Conservation (phyloP, 2,329 filamentous ascomycete species). For the Colletotrichum sp. region DNA sequence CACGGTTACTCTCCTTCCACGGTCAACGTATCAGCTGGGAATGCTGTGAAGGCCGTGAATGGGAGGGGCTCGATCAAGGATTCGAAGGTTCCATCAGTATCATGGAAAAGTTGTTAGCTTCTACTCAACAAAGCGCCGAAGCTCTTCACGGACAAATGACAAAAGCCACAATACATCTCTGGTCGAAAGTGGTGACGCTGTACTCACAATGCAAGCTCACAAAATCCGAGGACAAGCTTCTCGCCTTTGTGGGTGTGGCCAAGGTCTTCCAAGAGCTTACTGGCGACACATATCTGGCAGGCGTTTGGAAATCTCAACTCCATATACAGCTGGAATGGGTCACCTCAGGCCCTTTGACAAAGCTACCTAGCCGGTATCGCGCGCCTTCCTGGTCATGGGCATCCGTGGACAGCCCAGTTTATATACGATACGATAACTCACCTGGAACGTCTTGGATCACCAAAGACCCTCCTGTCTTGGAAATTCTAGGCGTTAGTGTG, state of each 20-base stretch:
- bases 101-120: neutral
- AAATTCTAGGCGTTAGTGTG: neutral
- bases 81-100: neutral
- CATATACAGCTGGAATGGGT: accelerated
- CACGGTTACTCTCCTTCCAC: neutral
- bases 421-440: too few species aligned
- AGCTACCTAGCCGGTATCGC: neutral
- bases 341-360: too few species aligned
- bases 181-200: neutral
- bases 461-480: neutral
- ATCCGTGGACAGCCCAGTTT: neutral
- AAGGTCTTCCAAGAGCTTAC: neutral
- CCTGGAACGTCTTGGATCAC: too few species aligned
- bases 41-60: neutral
- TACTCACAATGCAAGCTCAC: neutral
- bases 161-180: neutral
- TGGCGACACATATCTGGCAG: neutral
- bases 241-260: neutral
- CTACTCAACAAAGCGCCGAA: neutral
- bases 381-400: neutral
- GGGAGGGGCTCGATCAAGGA: accelerated
- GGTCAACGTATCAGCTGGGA: neutral
- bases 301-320: neutral
- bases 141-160: neutral
- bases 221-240: neutral